A percentile compares a stretch with the other conserved stretches of the same genome.
Conservation (phyloP, 2,329 filamentous ascomycete genomes). For the Fusarium sp. region DNA sequence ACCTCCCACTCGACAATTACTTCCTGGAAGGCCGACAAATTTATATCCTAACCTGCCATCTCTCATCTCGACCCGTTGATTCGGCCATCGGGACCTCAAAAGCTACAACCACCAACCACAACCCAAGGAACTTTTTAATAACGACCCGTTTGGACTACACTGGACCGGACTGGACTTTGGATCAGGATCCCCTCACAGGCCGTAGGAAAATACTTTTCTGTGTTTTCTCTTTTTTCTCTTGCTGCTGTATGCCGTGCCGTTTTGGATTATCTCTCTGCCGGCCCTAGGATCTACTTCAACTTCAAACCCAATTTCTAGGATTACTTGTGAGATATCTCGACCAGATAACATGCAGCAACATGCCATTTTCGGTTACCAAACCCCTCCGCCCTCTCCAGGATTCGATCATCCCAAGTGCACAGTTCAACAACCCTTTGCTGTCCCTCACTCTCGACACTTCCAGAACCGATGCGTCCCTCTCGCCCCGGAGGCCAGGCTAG, state of each 20-base stretch:
- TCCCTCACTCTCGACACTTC: constrained; percentile 52
- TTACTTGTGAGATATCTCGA: constrained; percentile 44
- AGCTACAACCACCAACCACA: constrained; percentile 38
- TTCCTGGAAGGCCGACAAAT: constrained; percentile 34
- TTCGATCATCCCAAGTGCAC: constrained; percentile 64
- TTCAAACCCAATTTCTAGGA: constrained; percentile 38
- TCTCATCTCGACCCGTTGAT: constrained; percentile 61
- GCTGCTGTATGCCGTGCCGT: constrained; percentile 36
- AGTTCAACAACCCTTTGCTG: constrained; percentile 54
- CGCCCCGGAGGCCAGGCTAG: constrained; percentile 86
- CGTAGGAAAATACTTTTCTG: constrained; percentile 41
- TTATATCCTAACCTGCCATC: constrained; percentile 1
- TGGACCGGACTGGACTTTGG: constrained; percentile 44
- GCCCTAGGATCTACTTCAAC: constrained; percentile 34
- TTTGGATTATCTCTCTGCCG: constrained; percentile 40
- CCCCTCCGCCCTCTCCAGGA: constrained; percentile 68
- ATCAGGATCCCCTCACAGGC: constrained; percentile 45
- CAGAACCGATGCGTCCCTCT: constrained; percentile 66
- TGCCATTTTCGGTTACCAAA: constrained; percentile 67
- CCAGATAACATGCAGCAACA: constrained; percentile 70
- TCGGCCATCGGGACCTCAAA: constrained; percentile 58
- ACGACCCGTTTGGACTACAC: constrained; percentile 47
- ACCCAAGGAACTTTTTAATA: constrained; percentile 38
- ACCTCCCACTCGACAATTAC: constrained; percentile 31
- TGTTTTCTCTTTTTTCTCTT: constrained; percentile 45